A percentile compares a stretch with the other conserved stretches of the same genome.
Conservation (phyloP, 2,329 filamentous ascomycete genomes). For the Aspergillus hiratsukae region DNA sequence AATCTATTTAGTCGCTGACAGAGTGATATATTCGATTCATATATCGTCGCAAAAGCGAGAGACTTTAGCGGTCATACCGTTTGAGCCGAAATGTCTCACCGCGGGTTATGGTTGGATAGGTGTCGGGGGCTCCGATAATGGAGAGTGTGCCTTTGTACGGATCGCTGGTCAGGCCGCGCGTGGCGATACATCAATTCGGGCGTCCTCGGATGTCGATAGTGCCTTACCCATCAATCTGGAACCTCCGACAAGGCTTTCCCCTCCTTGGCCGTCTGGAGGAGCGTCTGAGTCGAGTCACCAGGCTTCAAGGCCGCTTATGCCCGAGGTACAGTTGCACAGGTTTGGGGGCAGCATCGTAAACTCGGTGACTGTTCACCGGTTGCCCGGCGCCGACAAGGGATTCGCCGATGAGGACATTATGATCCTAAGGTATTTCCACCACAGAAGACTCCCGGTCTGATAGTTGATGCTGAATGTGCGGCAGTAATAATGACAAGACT, state of each 20-base stretch:
- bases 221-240: conserved; percentile 52
- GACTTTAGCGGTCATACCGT: conserved; percentile 66
- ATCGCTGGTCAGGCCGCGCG: conserved; percentile 43
- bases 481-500: conserved; percentile 86
- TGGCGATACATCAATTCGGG: conserved; percentile 34
- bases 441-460: conserved; percentile 37
- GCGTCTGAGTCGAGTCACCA: conserved; percentile 15
- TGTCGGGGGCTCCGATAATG: conserved; percentile 76
- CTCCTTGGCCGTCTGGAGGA: conserved; percentile 21
- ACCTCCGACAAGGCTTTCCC: conserved; percentile 19
- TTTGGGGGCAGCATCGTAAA: conserved; percentile 63
- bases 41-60: conserved; percentile 66
- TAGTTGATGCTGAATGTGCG: conserved; percentile 52
- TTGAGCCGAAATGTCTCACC: conserved; percentile 77
- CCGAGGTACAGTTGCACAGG: conserved; percentile 52
- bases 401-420: conserved; percentile 54
- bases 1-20: conserved; percentile 79
- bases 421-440: conserved; percentile 41
- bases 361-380: conserved; percentile 60
- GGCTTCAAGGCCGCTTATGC: conserved; percentile 20
- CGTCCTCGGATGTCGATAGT: conserved; percentile 50
- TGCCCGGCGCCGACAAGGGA: conserved; percentile 40
- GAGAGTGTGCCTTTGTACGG: conserved; percentile 78
- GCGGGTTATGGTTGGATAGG: conserved; percentile 84
- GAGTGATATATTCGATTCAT: conserved; percentile 69